Base-by-base conservation (phyloP, 2,329 filamentous ascomycete genomes). In the Calycina herbarum region DNA sequence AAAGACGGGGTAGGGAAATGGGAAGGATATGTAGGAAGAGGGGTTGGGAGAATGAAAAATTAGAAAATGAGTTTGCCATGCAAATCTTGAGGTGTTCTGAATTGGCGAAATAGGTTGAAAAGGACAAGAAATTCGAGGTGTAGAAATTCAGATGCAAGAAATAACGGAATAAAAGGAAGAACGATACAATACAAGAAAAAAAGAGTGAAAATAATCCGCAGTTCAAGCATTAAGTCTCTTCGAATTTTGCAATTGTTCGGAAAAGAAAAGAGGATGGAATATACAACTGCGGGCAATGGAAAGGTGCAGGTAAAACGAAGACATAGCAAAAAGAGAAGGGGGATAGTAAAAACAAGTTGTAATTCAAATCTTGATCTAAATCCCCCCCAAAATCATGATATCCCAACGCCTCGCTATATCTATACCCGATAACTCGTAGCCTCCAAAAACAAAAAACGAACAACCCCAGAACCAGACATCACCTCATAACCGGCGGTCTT, bases 401-500 rank as follows among this genome's bases (percentile, higher is more conserved):
- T 62, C 67, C 27, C 33, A 70, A 70, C 72, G 69, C 71, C 73
- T 64, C 63, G 67, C 45, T 51, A 24, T 51, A 51, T 51, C 45
- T 51, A 51, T 51, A 51, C 45, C 45, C 11, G 20, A 27, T 51
- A 51, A 24, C 20, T 51, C 45, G 10, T n/a, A 20, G 11, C n/a
- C n/a, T 20, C 45, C 45, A 48, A 24, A 20, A 48, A 48, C 63
- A 64, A 40, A 20, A 57, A 42, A 35, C 13, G 48, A 42, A n/a
- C 17, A 56, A 17, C 42, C 31, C 42, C 51, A 13, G 33, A 15
- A 27, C 42, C 51, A 57, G 31, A 0, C n/a, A 17, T 69, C 67
- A 98, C 80, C 93, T 86, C 94, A 97, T 97, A 62, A 96, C 89
- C 1, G 95, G 95, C 68, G 94, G 94, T 67, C 95, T 85, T 4